Conservation (phyloP, 1,139 yeast species). For the Taphrina communis region DNA sequence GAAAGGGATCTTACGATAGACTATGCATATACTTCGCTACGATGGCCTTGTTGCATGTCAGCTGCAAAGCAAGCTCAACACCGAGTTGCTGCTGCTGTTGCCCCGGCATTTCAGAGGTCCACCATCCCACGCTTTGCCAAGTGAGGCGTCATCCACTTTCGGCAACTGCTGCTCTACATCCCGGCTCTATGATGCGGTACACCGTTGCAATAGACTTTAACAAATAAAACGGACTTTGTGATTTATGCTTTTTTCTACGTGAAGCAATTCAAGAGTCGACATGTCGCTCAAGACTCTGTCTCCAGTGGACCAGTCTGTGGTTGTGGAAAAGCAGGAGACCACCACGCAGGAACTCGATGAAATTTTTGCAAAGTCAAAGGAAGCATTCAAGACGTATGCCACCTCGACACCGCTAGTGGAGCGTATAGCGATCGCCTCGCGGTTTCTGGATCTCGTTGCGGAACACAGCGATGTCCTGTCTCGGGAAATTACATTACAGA, state of each 20-base stretch:
- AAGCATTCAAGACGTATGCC: slow-evolving; percentile 51
- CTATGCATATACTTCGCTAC: background rate
- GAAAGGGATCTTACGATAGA: background rate
- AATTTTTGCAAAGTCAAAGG: slow-evolving; percentile 48
- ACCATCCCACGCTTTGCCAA: slow-evolving; percentile 4
- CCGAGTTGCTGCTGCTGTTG: no score
- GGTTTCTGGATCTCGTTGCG: slow-evolving; percentile 49
- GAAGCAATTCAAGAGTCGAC: background rate
- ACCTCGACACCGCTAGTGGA: slow-evolving; percentile 47
- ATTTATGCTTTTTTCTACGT: background rate
- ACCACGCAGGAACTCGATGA: slow-evolving; percentile 48
- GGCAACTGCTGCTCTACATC: background rate
- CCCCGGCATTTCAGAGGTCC: background rate
- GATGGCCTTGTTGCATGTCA: background rate
- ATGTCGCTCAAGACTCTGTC: slow-evolving; percentile 36
- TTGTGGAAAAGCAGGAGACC: slow-evolving; percentile 46
- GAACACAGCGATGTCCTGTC: slow-evolving; percentile 49
- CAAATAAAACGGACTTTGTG: no score
- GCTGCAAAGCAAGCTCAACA: background rate
- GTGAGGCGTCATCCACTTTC: background rate
- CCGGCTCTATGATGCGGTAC: no score
- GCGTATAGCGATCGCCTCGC: slow-evolving; percentile 50
- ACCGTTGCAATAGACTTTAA: no score
- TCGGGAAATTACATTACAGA: slow-evolving; percentile 51
- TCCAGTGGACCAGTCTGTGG: slow-evolving; percentile 40